A percentile compares a stretch with the other conserved stretches of the same genome.
phyloP scores from a whole-genome alignment of 2,329 filamentous ascomycete genomes.

The Pyrenophora seminiperda region DNA sequence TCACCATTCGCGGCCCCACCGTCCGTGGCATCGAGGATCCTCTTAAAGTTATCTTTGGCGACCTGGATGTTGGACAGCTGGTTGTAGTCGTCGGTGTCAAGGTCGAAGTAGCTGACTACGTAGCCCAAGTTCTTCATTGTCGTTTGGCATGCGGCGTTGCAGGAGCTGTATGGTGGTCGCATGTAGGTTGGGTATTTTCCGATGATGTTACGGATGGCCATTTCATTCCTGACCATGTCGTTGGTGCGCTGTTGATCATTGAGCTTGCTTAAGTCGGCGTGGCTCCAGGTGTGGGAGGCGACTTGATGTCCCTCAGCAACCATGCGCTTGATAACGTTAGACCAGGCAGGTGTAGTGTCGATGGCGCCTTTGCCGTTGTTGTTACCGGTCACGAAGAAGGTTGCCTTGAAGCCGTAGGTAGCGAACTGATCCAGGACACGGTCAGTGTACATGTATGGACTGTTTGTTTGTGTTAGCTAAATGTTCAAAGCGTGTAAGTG shows the following conservation, averaged over 20 bases:
- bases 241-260: constrained; percentile 53
- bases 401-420: constrained; percentile 64
- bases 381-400: constrained; percentile 68
- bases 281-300: constrained; percentile 63
- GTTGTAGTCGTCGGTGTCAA: constrained; percentile 59
- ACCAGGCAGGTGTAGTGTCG: constrained; percentile 55
- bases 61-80: constrained; percentile 44
- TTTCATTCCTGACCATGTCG: constrained; percentile 60
- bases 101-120: constrained; percentile 64
- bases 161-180: constrained; percentile 56
- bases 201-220: constrained; percentile 60
- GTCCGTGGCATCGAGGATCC: constrained; percentile 30
- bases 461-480: neutral
- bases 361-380: constrained; percentile 63
- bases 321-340: constrained; percentile 61
- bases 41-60: constrained; percentile 49
- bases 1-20: constrained; percentile 24
- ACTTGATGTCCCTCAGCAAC: constrained; percentile 63
- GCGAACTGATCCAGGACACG: constrained; percentile 65
- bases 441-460: constrained; percentile 63
- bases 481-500: no score
- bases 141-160: constrained; percentile 47
- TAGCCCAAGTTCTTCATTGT: constrained; percentile 57
- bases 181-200: constrained; percentile 63
- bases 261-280: constrained; percentile 55